Conservation (phyloP, 371 early-diverging fungal species). For the Sporodiniella umbellata region DNA sequence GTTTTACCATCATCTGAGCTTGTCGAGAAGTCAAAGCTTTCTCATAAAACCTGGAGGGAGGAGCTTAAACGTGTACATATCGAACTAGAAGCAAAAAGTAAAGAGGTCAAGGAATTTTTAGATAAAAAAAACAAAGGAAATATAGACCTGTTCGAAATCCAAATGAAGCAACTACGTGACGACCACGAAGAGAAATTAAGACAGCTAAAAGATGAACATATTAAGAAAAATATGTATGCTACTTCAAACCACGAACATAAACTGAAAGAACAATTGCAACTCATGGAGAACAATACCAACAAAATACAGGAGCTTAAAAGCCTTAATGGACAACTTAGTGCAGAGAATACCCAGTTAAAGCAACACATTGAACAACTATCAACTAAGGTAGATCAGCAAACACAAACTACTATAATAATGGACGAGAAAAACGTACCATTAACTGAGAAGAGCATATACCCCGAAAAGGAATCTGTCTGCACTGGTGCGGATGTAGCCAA, state of each 20-base stretch:
- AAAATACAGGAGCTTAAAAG: conserved; percentile 3
- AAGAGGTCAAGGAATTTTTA: not conserved
- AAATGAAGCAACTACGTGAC: not conserved
- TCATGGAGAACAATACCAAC: not conserved
- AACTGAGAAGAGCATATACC: conserved; percentile 25
- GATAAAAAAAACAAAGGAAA: conserved; percentile 4
- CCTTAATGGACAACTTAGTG: conserved; percentile 6
- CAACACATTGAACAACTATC: conserved; percentile 10
- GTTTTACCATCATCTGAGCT: conserved; percentile 33
- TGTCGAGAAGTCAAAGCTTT: conserved; percentile 28
- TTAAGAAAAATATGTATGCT: not conserved
- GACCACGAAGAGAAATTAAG: conserved; percentile 7
- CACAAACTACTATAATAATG: conserved; percentile 1
- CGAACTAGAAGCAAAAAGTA: conserved; percentile 29
- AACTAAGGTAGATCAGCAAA: not conserved
- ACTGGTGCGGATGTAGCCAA: conserved; percentile 31
- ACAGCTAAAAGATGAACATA: conserved; percentile 4
- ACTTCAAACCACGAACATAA: not conserved
- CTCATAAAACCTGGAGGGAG: conserved; percentile 33
- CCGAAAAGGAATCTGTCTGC: conserved; percentile 30
- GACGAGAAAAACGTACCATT: conserved; percentile 19
- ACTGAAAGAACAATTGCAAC: conserved; percentile 1
- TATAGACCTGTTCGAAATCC: conserved; percentile 2
- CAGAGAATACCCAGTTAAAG: conserved; percentile 11
- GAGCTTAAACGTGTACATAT: conserved; percentile 19